Evolutionary conservation across 2,329 filamentous ascomycete species (phyloP), one percentile per base, ranked within the genome.

Genomic region (Endothia cerciana): DNA sequence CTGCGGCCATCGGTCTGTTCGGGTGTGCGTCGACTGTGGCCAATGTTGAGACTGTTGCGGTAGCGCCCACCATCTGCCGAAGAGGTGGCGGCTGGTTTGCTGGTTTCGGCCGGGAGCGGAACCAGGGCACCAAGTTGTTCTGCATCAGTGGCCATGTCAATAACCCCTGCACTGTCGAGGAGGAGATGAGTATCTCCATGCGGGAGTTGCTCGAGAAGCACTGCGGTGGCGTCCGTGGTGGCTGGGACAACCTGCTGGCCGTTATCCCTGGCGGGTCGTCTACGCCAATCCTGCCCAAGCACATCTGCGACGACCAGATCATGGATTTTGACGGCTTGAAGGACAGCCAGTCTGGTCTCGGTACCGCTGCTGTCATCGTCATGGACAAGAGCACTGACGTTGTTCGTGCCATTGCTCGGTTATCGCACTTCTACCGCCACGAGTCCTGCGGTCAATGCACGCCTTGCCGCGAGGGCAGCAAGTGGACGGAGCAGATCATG

Each of bases 401-500:
- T 62, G 93, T 99, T 72, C 91, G 94, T 71, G 92, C 93, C 76
- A 98, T 99, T 77, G 90, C 92, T 70, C 90, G 95, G 73, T 88
- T 99, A 73, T 92, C 91, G 74, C 92, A 94, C 79, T 99, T 99
- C 85, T 99, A 99, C 85, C 91, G 94, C 80, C 95, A 99, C 83
- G 95, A 99, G 85, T 94, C 90, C 71, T 99, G 95, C 80, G 95
- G 95, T 68, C 95, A 99, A 83, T 99, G 95, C 85, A 99, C 95
- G 66, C 95, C 95, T n/a, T 99, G 95, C 87, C 91, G 95, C 77
- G 95, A 99, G 83, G 95, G 95, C 71, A 96, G 91, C 84, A 97
- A 97, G 84, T 99, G 95, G 95, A 97, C 94, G 13, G 91, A 97
- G 81, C 94, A 99, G 85, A 98, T 99, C 80, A 98, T 99, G 95